phyloP scores from a whole-genome alignment of 345 rosid species.

The Citrus sinensis region DVS_A1.0 CM039167.1:2651501-2652000 shows the following conservation, averaged over 20 bases:
- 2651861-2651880: slow-evolving; percentile 64
- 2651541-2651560: slow-evolving; percentile 67
- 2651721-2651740: slow-evolving; percentile 57
- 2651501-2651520: slow-evolving; percentile 92
- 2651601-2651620: slow-evolving; percentile 61
- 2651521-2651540: slow-evolving; percentile 68
- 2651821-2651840: slow-evolving; percentile 49
- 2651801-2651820: slow-evolving; percentile 78
- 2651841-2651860: slow-evolving; percentile 59
- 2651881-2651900: slow-evolving; percentile 66
- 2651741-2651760: slow-evolving; percentile 49
- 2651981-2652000: background rate
- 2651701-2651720: slow-evolving; percentile 46
- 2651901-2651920: slow-evolving; percentile 58
- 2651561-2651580: slow-evolving; percentile 66
- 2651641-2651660: slow-evolving; percentile 44
- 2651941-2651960: slow-evolving; percentile 16
- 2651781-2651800: slow-evolving; percentile 57
- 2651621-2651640: slow-evolving; percentile 52
- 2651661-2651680: slow-evolving; percentile 43
- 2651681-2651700: slow-evolving; percentile 71
- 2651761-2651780: slow-evolving; percentile 50
- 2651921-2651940: slow-evolving; percentile 35
- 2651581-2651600: slow-evolving; percentile 74
- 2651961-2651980: background rate